These are phyloP conservation scores for Dactylellina cionopaga DNA, from an alignment of 2,329 filamentous ascomycete species.

Conservation along the genomic window DNA sequence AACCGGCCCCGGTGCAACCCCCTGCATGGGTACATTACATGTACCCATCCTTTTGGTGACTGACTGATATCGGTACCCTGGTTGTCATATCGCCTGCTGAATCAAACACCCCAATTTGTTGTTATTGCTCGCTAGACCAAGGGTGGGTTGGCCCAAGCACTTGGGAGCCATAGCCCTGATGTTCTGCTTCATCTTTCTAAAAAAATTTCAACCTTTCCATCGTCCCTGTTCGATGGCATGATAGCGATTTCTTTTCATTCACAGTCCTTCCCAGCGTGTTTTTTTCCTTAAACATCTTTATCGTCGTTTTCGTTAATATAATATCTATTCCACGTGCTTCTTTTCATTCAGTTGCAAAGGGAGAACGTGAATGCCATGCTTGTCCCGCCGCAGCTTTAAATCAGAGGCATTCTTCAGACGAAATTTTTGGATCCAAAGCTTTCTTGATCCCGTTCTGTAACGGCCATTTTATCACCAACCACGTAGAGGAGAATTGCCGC, in stretches of 20 bases:
- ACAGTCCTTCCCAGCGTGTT: constrained; percentile 10
- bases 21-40: no score
- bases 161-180: constrained; percentile 32
- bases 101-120: constrained; percentile 50
- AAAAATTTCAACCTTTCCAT: constrained; percentile 16
- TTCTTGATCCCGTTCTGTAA: constrained; percentile 6
- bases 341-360: constrained; percentile 47
- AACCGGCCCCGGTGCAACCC: constrained; percentile 19
- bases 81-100: constrained; percentile 45
- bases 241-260: not conserved
- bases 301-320: constrained; percentile 29
- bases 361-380: constrained; percentile 41
- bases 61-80: constrained; percentile 38
- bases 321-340: constrained; percentile 28
- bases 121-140: constrained; percentile 39
- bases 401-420: constrained; percentile 35
- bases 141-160: constrained; percentile 27
- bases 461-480: constrained; percentile 5
- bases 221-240: constrained; percentile 27
- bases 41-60: constrained; percentile 19
- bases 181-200: constrained; percentile 7
- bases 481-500: not conserved
- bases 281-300: constrained; percentile 41
- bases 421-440: constrained; percentile 1
- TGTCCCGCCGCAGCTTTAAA: constrained; percentile 23